Conservation (phyloP, 1,139 yeast species). For the Sugiyamaella grinbergsii region DNA sequence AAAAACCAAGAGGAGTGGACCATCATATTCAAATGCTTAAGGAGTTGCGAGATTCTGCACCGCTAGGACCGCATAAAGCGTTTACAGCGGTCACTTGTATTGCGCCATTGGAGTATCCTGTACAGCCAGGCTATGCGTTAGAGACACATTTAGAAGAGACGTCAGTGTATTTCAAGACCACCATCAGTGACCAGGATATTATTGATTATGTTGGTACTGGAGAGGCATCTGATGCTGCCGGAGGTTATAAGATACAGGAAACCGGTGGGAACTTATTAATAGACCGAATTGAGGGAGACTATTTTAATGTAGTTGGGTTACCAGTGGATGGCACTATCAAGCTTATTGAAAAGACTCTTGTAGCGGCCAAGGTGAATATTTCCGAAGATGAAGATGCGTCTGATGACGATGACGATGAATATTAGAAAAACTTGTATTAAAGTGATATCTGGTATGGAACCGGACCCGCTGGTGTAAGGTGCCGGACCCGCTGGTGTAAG, state of each 20-base stretch:
- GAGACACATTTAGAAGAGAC: conserved; percentile 50
- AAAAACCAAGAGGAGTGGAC: conserved; percentile 66
- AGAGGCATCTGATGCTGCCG: conserved; percentile 85
- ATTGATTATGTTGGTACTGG: conserved; percentile 62
- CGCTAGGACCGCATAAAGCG: conserved; percentile 51
- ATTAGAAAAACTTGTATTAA: conserved; percentile 7
- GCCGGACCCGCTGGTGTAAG: too few relatives aligned
- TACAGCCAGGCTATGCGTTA: conserved; percentile 46
- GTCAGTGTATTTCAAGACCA: conserved; percentile 50
- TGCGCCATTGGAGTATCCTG: conserved; percentile 46
- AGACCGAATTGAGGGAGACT: conserved; percentile 70
- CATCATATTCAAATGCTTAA: conserved; percentile 56
- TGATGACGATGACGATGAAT: conserved; percentile 26
- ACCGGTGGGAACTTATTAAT: conserved; percentile 64
- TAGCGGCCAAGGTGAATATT: conserved; percentile 29
- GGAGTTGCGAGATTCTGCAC: conserved; percentile 47
- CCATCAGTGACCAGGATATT: conserved; percentile 56
- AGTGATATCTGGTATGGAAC: background rate
- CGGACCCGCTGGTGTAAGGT: too few relatives aligned
- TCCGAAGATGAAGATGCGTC: conserved; percentile 19
- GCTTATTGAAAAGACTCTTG: conserved; percentile 45
- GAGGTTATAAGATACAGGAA: conserved; percentile 88
- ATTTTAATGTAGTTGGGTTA: conserved; percentile 84
- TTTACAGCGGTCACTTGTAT: conserved; percentile 68
- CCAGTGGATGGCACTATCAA: conserved; percentile 65